These are phyloP conservation scores for Maudiozyma saulgeensis DNA, from an alignment of 805 yeast species.

Conservation along the genomic window DNA sequence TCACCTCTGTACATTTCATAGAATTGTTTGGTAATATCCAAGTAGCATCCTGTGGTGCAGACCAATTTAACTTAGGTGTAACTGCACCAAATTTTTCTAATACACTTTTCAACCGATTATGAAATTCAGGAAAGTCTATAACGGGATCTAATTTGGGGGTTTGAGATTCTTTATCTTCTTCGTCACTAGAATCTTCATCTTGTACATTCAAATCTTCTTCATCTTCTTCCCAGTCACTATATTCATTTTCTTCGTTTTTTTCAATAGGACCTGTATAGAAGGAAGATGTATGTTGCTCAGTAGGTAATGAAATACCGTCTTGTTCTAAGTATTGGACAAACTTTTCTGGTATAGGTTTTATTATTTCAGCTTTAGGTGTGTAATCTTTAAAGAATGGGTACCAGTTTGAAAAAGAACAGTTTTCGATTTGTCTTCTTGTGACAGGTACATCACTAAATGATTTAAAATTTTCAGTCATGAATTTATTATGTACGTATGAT, in stretches of 20 bases:
- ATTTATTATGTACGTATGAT: neutral
- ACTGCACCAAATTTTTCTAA: slow-evolving; percentile 50
- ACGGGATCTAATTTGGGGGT: slow-evolving; percentile 34
- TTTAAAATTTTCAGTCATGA: slow-evolving; percentile 10
- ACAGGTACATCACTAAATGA: slow-evolving; percentile 20
- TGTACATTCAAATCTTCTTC: slow-evolving; percentile 18
- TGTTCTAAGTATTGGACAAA: slow-evolving; percentile 52
- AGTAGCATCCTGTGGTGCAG: slow-evolving; percentile 88
- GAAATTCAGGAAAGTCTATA: slow-evolving; percentile 48
- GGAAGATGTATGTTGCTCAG: slow-evolving; percentile 29
- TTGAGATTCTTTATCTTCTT: slow-evolving; percentile 12
- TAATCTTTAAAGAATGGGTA: slow-evolving; percentile 39
- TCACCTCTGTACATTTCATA: slow-evolving; percentile 56
- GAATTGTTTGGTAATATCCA: slow-evolving; percentile 83
- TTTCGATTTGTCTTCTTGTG: slow-evolving; percentile 35
- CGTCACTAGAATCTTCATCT: slow-evolving; percentile 3
- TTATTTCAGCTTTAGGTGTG: slow-evolving; percentile 41
- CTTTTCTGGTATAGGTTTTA: slow-evolving; percentile 47
- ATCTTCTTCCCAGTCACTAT: slow-evolving; percentile 64
- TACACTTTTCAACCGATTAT: slow-evolving; percentile 37
- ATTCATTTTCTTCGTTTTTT: slow-evolving; percentile 50
- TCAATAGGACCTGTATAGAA: slow-evolving; percentile 27
- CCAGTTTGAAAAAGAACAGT: slow-evolving; percentile 55
- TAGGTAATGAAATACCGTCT: slow-evolving; percentile 62
- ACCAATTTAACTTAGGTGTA: slow-evolving; percentile 92